Evolutionary conservation across 306 rosid genomes (phyloP), one percentile per base, ranked within the genome.

Genomic region (Vigna angularis): DNA sequence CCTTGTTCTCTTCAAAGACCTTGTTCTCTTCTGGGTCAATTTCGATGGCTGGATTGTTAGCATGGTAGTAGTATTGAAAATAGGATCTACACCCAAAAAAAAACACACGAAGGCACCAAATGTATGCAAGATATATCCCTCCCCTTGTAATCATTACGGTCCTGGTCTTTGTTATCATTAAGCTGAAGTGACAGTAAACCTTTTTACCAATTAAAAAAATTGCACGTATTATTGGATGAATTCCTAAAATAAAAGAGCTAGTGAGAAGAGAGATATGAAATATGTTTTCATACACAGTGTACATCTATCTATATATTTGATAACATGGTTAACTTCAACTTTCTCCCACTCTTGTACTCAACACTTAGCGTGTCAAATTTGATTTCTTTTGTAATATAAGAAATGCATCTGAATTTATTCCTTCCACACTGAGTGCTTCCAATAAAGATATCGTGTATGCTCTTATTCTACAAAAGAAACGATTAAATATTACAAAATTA

Each of bases 301-400:
- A 34, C 7, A 34, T 34, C 40, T 62, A 34, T 34, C 2, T 63
- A 16, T 34, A 2, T 32, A 28, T 61, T 14, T 61, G 38, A 13
- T 24, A 26, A 61, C 36, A 30, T 26, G 15, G 1, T 62, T 16
- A 64, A 64, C 15, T 22, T 58, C 36, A n/a, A 12, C 53, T 20
- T 34, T 20, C 36, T 56, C 68, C 45, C 17, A 7, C 62, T 13
- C 15, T 49, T 34, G 64, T 48, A 4, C 16, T 28, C 9, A 15
- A 38, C 0, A 26, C 3, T 20, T 32, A 42, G 72, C 78, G 82
- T 70, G 82, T 76, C 77, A 76, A 82, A 76, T 44, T 82, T 76
- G 85, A 9, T 70, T 42, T 82, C 69, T 52, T 50, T 40, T 40
- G n/a, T 59, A 69, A 47, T 16, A 62, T 6, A 9, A 2, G 13